phyloP scores from a whole-genome alignment of 1,284 basidiomycete genomes.

The Singerocomus inundabilis region DNA sequence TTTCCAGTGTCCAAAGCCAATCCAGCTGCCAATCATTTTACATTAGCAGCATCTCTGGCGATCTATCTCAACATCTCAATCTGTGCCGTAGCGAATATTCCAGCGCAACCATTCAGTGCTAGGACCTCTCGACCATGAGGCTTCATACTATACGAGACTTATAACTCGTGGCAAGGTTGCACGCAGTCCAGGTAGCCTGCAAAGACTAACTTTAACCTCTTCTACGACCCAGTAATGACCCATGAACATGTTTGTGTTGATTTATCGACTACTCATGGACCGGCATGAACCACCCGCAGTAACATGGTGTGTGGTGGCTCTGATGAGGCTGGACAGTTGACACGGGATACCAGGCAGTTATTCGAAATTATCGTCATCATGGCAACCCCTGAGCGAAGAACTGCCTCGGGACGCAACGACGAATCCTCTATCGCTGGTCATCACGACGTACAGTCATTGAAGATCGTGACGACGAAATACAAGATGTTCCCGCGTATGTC shows the following conservation, averaged over 20 bases:
- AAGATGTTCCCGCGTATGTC: not conserved
- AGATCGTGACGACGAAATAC: too few relatives aligned
- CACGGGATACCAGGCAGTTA: too few relatives aligned
- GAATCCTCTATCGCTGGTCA: too few relatives aligned
- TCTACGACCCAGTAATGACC: too few relatives aligned
- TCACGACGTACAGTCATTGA: too few relatives aligned
- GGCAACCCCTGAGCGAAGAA: not conserved
- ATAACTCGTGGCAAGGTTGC: not conserved
- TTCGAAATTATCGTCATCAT: not conserved
- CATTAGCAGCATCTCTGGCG: not conserved
- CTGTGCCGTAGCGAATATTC: not conserved
- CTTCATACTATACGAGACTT: too few relatives aligned
- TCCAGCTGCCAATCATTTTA: not conserved
- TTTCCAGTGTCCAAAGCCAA: not conserved
- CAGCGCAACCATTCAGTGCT: not conserved
- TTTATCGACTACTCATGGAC: too few relatives aligned
- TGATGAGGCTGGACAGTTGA: too few relatives aligned
- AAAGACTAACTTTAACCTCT: too few relatives aligned
- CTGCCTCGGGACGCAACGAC: not conserved
- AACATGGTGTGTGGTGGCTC: too few relatives aligned
- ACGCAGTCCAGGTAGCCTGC: not conserved
- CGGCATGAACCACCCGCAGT: too few relatives aligned
- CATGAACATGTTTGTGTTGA: too few relatives aligned
- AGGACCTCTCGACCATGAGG: not conserved
- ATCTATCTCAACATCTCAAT: not conserved